phyloP scores from a whole-genome alignment of 2,329 filamentous ascomycete genomes.

The Trichocomaceae sp. region DNA sequence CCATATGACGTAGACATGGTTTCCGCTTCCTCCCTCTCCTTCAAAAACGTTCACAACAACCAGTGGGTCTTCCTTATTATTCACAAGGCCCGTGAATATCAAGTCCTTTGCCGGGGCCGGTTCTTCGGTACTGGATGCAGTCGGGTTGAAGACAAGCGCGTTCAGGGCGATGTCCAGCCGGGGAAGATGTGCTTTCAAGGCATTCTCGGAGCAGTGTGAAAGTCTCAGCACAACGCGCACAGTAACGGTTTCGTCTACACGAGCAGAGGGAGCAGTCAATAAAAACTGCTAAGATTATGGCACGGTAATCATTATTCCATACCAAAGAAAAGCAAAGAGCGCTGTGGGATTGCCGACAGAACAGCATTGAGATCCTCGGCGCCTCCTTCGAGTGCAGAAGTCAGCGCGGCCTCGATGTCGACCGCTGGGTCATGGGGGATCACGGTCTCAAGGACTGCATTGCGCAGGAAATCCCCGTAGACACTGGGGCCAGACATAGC shows the following conservation, averaged over 20 bases:
- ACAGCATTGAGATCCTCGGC: slow-evolving; percentile 40
- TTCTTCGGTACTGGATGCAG: slow-evolving; percentile 37
- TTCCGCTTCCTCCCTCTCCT: slow-evolving; percentile 31
- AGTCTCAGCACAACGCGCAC: slow-evolving; percentile 48
- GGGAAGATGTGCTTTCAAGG: slow-evolving; percentile 43
- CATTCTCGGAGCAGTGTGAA: slow-evolving; percentile 43
- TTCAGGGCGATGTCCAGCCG: slow-evolving; percentile 47
- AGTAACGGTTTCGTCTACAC: slow-evolving; percentile 49
- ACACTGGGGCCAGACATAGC: slow-evolving; percentile 31
- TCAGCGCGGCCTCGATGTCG: slow-evolving; percentile 36
- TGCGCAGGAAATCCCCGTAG: slow-evolving; percentile 35
- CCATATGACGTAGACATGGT: slow-evolving; percentile 41
- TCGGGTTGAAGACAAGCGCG: slow-evolving; percentile 39
- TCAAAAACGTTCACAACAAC: slow-evolving; percentile 41
- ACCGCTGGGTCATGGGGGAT: slow-evolving; percentile 37
- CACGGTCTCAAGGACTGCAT: slow-evolving; percentile 39
- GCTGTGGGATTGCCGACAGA: slow-evolving; percentile 45
- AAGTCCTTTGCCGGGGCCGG: slow-evolving; percentile 32
- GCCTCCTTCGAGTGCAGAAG: slow-evolving; percentile 39
- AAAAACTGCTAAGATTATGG: not conserved
- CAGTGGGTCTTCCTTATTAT: slow-evolving; percentile 37
- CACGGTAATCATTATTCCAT: slow-evolving; percentile 14
- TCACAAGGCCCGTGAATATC: slow-evolving; percentile 37
- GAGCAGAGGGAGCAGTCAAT: slow-evolving; percentile 41
- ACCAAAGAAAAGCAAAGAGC: slow-evolving; percentile 50